These are phyloP conservation scores for Microcera coccophila DNA, from an alignment of 2,329 filamentous ascomycete genomes.

Conservation along the genomic window DNA sequence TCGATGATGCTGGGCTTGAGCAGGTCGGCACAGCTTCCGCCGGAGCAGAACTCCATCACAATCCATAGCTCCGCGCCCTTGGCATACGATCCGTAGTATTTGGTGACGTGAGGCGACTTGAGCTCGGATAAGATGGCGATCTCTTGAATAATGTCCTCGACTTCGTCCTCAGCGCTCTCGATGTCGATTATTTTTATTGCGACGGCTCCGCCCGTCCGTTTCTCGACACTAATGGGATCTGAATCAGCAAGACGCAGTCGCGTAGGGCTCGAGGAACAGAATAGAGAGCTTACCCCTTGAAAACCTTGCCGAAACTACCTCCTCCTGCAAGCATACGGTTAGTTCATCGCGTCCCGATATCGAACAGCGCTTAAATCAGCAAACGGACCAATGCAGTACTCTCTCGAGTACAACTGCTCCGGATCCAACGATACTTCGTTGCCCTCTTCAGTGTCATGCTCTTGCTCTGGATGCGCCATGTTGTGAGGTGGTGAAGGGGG, in stretches of 20 bases:
- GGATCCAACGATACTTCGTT: constrained; percentile 69
- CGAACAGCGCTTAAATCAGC: constrained; percentile 5
- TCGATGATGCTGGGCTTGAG: constrained; percentile 90
- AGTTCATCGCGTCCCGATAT: constrained; percentile 10
- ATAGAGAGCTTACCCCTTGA: constrained; percentile 71
- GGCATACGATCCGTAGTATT: constrained; percentile 95
- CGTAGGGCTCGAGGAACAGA: background rate
- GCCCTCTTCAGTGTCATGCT: constrained; percentile 43
- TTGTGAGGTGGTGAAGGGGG: too few species aligned
- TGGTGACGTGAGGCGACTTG: constrained; percentile 92
- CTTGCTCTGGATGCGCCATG: constrained; percentile 18
- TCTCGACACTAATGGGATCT: constrained; percentile 67
- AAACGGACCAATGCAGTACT: constrained; percentile 74
- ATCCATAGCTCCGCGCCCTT: constrained; percentile 98
- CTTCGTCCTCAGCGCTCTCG: constrained; percentile 97
- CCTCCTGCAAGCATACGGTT: constrained; percentile 58
- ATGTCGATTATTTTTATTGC: constrained; percentile 99
- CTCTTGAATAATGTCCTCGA: constrained; percentile 98
- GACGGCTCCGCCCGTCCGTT: constrained; percentile 85
- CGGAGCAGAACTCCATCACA: constrained; percentile 98
- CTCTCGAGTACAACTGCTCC: constrained; percentile 87
- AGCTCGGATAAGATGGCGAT: constrained; percentile 96
- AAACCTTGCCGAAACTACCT: constrained; percentile 97
- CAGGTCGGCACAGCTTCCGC: constrained; percentile 90
- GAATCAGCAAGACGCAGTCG: background rate